phyloP scores from a whole-genome alignment of 2,329 filamentous ascomycete species.

The Clonostachys sp. region DNA sequence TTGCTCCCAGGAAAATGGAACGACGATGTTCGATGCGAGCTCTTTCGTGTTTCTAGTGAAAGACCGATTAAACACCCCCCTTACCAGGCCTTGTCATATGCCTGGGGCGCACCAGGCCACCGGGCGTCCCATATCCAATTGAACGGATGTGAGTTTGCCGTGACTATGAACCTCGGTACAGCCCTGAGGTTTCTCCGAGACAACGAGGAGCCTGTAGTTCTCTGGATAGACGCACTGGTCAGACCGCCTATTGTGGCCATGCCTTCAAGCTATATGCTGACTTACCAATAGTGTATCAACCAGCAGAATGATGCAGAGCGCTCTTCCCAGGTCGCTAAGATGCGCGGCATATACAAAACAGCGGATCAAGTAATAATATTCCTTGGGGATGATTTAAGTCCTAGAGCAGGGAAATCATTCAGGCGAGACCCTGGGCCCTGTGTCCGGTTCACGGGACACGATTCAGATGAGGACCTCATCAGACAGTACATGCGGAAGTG shows the following conservation, averaged over 20 bases:
- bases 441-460: not conserved
- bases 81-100: conserved; percentile 5
- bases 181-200: not conserved
- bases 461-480: not conserved
- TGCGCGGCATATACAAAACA: not conserved
- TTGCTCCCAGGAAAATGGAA: not conserved
- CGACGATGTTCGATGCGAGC: not conserved
- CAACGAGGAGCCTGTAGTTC: not conserved
- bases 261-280: not conserved
- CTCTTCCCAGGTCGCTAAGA: conserved; percentile 1
- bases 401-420: no score
- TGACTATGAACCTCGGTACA: not conserved
- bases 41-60: not conserved
- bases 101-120: conserved; percentile 2
- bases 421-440: no score
- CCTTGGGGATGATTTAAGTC: not conserved
- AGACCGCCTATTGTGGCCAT: not conserved
- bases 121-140: not conserved
- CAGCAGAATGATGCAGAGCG: conserved; percentile 1
- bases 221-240: conserved; percentile 1
- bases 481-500: no score
- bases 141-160: not conserved
- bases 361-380: not conserved
- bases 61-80: not conserved
- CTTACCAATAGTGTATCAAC: conserved; percentile 1